A percentile compares a stretch with the other conserved stretches of the same genome.
Evolutionary conservation across 768 basidiomycete genomes (phyloP).

Genomic region (Lentinula raphanica): DNA sequence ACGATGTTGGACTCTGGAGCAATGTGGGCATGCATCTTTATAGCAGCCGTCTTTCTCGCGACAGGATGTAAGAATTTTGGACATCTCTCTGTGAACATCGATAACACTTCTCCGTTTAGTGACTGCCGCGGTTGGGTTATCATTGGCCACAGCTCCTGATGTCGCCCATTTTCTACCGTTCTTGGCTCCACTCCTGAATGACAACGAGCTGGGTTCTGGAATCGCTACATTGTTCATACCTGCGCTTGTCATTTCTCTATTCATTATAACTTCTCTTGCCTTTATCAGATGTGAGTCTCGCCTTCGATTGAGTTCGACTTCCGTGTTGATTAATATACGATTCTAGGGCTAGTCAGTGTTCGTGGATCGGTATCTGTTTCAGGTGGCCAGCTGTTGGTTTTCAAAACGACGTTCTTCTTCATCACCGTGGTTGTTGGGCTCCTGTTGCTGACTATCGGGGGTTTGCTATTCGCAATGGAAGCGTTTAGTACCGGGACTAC

Average conservation of each 20-base stretch:
- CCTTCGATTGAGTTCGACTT: slow-evolving; percentile 5
- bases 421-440: slow-evolving; percentile 48
- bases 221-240: slow-evolving; percentile 66
- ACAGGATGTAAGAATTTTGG: slow-evolving; percentile 48
- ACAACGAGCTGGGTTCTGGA: slow-evolving; percentile 51
- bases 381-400: slow-evolving; percentile 50
- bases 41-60: slow-evolving; percentile 48
- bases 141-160: slow-evolving; percentile 64
- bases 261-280: slow-evolving; percentile 48
- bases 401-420: slow-evolving; percentile 60
- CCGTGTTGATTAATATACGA: not conserved
- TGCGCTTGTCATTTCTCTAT: slow-evolving; percentile 53
- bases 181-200: slow-evolving; percentile 44
- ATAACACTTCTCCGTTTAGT: slow-evolving; percentile 35
- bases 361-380: slow-evolving; percentile 61
- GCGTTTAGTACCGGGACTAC: slow-evolving; percentile 40
- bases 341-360: slow-evolving; percentile 46
- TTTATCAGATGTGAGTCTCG: slow-evolving; percentile 50
- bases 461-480: slow-evolving; percentile 63
- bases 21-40: slow-evolving; percentile 53
- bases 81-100: not conserved
- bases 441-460: slow-evolving; percentile 63
- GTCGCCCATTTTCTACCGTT: slow-evolving; percentile 69
- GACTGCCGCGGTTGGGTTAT: slow-evolving; percentile 64
- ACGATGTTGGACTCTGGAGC: slow-evolving; percentile 38